Evolutionary conservation across 2,329 filamentous ascomycete genomes (phyloP).

Genomic region (Sclerotinia nivalis): DNA sequence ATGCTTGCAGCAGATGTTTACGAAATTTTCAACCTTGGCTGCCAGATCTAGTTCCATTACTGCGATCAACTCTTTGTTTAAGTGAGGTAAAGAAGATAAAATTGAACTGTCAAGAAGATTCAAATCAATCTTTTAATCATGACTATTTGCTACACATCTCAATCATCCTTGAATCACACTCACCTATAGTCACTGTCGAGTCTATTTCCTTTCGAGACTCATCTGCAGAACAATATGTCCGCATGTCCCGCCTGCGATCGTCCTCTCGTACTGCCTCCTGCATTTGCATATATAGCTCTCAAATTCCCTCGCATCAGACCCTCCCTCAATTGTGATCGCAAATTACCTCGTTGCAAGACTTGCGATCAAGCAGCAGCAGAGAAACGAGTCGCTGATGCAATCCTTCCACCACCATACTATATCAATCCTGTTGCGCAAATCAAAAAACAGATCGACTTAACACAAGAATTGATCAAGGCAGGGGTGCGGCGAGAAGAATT

Average conservation of each 20-base stretch:
- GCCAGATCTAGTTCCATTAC: neutral
- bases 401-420: conserved; percentile 25
- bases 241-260: conserved; percentile 22
- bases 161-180: neutral
- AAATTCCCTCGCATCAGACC: conserved; percentile 27
- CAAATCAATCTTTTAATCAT: neutral
- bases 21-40: neutral
- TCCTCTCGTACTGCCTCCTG: conserved; percentile 30
- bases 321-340: conserved; percentile 30
- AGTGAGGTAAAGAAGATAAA: neutral
- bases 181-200: neutral
- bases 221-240: conserved; percentile 13
- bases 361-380: conserved; percentile 33
- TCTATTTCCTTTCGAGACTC: neutral
- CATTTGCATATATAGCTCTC: conserved; percentile 26
- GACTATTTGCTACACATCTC: conserved; percentile 1
- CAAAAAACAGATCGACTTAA: conserved; percentile 29
- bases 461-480: conserved; percentile 27
- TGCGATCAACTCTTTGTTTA: neutral
- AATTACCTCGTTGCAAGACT: conserved; percentile 31
- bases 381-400: conserved; percentile 27
- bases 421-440: conserved; percentile 27
- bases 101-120: neutral
- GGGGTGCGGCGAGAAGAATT: conserved; percentile 30
- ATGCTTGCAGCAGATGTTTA: neutral